A percentile compares a stretch with the other conserved stretches of the same genome.
Conservation (phyloP, 2,329 filamentous ascomycete species). For the Endoconidiophora laricicola region DNA sequence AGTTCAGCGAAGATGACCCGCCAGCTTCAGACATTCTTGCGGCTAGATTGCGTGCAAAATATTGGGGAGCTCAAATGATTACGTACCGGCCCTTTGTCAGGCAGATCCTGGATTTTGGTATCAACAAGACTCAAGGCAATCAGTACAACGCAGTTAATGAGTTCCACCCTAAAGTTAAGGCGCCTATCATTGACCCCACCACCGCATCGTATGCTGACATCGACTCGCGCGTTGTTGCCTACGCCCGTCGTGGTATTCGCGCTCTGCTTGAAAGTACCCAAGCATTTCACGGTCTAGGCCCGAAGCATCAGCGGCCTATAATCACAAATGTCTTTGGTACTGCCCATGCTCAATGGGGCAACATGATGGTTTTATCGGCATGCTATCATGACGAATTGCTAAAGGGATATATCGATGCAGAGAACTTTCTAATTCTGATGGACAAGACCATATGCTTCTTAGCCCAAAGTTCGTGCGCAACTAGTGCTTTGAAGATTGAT, state of each 20-base stretch:
- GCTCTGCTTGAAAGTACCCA: slow-evolving; percentile 73
- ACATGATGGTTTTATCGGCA: slow-evolving; percentile 77
- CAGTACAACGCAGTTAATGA: slow-evolving; percentile 20
- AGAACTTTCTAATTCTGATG: slow-evolving; percentile 44
- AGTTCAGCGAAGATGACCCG: slow-evolving; percentile 48
- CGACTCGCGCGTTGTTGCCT: slow-evolving; percentile 30
- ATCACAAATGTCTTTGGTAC: slow-evolving; percentile 96
- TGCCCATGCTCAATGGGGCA: slow-evolving; percentile 94
- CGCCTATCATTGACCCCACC: slow-evolving; percentile 22
- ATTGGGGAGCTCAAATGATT: slow-evolving; percentile 82
- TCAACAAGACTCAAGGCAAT: slow-evolving; percentile 21
- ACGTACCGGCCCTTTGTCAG: slow-evolving; percentile 64
- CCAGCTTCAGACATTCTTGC: slow-evolving; percentile 62
- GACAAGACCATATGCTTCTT: slow-evolving; percentile 63
- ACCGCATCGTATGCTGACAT: slow-evolving; percentile 25
- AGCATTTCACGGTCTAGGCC: slow-evolving; percentile 49
- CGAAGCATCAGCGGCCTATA: slow-evolving; percentile 42
- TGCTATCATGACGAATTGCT: slow-evolving; percentile 54
- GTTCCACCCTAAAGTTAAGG: slow-evolving; percentile 22
- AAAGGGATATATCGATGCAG: slow-evolving; percentile 35
- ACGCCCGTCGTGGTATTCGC: slow-evolving; percentile 46
- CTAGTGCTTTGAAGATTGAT: slow-evolving; percentile 59
- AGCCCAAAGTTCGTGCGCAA: slow-evolving; percentile 49
- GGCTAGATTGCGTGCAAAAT: slow-evolving; percentile 79
- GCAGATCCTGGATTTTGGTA: slow-evolving; percentile 35